Base-by-base conservation (phyloP, 2,329 filamentous ascomycete genomes). In the Penicillium expansum region DNA sequence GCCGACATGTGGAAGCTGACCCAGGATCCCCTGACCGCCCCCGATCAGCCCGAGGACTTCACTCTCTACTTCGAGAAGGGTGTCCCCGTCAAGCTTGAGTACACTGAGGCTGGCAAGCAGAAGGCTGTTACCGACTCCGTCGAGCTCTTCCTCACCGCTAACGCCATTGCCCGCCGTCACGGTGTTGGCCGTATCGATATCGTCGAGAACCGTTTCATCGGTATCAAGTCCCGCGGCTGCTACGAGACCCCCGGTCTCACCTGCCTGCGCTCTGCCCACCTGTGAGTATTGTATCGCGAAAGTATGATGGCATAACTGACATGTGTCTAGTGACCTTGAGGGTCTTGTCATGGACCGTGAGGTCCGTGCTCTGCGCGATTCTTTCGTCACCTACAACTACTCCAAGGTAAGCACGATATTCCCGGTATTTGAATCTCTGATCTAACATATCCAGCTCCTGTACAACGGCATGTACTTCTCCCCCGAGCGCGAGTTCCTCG, bases 121-220 rank as follows among this genome's bases (percentile, higher is more conserved):
- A 83, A 88, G 79, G 80, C 78, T 37, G 80, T 84, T 65, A 90
- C 88, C 55, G 87, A 88, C 69, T 80, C 85, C 5, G 81, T 91
- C 55, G 86, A 89, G 70, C 79, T 93, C 56, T 93, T 93, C 80
- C 79, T 85, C 59, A 81, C 83, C 55, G 81, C 85, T 66, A 92
- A 92, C 77, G 79, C 83, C 57, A 87, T 93, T 62, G 90, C 84
- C 62, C 83, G 84, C 72, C 82, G 80, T 62, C 80, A 91, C 77
- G 90, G 90, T 72, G 84, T 93, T 64, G 90, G 90, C 68, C 82
- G 90, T 69, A 87, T 93, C 64, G 90, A 93, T 74, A 93, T 93
- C 70, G 89, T 92, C 59, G 89, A 91, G 76, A 89, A 90, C 79
- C 83, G 90, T 52, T 90, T 88, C 79, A 88, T 90, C 70, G 90